These are phyloP conservation scores for Mycosarcoma mackinlayi DNA, from an alignment of 1,284 basidiomycete genomes.

Conservation along the genomic window DNA sequence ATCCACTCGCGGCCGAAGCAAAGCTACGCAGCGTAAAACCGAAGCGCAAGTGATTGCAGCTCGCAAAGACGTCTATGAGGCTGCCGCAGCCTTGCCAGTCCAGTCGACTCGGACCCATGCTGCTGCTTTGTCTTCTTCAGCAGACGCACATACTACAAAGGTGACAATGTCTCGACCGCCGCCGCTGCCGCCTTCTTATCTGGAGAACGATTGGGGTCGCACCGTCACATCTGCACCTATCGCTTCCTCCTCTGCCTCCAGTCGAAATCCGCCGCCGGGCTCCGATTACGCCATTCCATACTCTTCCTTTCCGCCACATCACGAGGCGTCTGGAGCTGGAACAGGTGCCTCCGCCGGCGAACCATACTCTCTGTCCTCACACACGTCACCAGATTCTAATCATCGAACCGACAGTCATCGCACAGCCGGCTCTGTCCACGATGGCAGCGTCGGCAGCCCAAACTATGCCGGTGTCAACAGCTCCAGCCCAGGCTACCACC, in stretches of 20 bases:
- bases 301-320: slow-evolving; percentile 1
- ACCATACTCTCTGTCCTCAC: slow-evolving; percentile 8
- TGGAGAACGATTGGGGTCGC: slow-evolving; percentile 19
- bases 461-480: slow-evolving; percentile 9
- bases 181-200: slow-evolving; percentile 7
- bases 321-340: background rate
- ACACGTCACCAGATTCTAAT: slow-evolving; percentile 23
- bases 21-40: slow-evolving; percentile 28
- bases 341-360: slow-evolving; percentile 3
- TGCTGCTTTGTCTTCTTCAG: background rate
- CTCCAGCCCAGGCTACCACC: slow-evolving; percentile 26
- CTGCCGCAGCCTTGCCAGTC: slow-evolving; percentile 18
- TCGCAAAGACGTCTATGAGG: slow-evolving; percentile 16
- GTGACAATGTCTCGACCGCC: slow-evolving; percentile 18
- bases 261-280: slow-evolving; percentile 14
- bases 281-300: slow-evolving; percentile 2
- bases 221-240: background rate
- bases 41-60: slow-evolving; percentile 6
- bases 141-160: background rate
- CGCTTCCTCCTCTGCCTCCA: background rate
- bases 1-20: slow-evolving; percentile 49
- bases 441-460: slow-evolving; percentile 33
- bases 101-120: slow-evolving; percentile 28
- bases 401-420: slow-evolving; percentile 29
- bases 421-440: slow-evolving; percentile 16